Conservation (phyloP, 495 filamentous ascomycete genomes). For the Staphylotrichum longicolle region DNA sequence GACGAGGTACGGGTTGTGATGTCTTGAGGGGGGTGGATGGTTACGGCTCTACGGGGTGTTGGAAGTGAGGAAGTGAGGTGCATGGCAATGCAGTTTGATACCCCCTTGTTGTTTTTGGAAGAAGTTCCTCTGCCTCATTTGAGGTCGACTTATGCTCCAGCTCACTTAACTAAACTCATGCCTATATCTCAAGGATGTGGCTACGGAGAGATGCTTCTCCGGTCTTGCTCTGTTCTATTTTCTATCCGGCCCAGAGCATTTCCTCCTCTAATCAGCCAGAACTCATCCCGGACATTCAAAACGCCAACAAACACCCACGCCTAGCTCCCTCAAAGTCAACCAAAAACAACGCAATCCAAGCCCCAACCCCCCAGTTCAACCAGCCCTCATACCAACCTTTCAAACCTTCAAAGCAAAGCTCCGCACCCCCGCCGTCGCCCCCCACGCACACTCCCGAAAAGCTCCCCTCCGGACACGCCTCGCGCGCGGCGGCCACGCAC, state of each 20-base stretch:
- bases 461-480: conserved; percentile 48
- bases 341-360: too few relatives aligned
- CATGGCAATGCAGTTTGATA: conserved; percentile 16
- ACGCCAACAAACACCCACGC: background rate
- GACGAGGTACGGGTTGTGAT: conserved; percentile 64
- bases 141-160: too few relatives aligned
- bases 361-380: too few relatives aligned
- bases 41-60: background rate
- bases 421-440: conserved; percentile 45
- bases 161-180: too few relatives aligned
- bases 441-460: conserved; percentile 48
- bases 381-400: too few relatives aligned
- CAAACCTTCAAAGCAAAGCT: background rate
- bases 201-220: too few relatives aligned
- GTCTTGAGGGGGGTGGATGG: background rate
- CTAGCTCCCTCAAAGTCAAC: background rate
- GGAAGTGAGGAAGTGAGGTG: background rate
- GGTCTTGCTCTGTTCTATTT: too few relatives aligned
- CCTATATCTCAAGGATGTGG: too few relatives aligned
- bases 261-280: too few relatives aligned
- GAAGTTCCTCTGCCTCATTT: background rate
- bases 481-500: conserved; percentile 49
- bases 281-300: background rate
- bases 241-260: too few relatives aligned
- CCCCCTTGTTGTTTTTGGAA: conserved; percentile 16